Percentiles rank a stretch among this genome's conserved stretches.
Conservation (phyloP, 805 yeast genomes). For the Saturnispora kantuleensis region DNA sequence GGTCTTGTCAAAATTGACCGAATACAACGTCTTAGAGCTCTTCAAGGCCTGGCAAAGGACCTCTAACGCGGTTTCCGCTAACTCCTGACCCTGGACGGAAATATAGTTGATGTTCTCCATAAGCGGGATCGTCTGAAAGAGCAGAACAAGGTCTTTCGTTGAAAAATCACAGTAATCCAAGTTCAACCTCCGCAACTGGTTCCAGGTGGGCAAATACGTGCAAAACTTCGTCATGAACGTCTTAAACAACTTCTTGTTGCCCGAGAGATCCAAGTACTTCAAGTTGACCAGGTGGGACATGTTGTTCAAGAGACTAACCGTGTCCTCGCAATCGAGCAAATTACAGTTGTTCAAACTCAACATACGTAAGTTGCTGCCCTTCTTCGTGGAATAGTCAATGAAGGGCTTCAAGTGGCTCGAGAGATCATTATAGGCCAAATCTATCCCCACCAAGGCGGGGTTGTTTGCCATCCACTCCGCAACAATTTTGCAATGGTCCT, state of each 20-base stretch:
- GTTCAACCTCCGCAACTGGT: slow-evolving; percentile 54
- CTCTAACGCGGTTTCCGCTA: slow-evolving; percentile 52
- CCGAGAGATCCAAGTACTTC: slow-evolving; percentile 67
- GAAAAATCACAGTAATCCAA: slow-evolving; percentile 58
- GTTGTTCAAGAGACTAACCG: slow-evolving; percentile 38
- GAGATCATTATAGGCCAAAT: slow-evolving; percentile 75
- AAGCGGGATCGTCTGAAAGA: slow-evolving; percentile 62
- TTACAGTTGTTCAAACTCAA: slow-evolving; percentile 60
- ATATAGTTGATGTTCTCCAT: slow-evolving; percentile 59
- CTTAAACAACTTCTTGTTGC: slow-evolving; percentile 60
- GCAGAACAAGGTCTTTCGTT: slow-evolving; percentile 42
- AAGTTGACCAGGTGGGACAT: slow-evolving; percentile 48
- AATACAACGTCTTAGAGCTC: slow-evolving; percentile 51
- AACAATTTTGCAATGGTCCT: slow-evolving; percentile 47
- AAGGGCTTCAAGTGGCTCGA: slow-evolving; percentile 30
- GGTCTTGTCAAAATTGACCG: slow-evolving; percentile 58
- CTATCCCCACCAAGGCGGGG: slow-evolving; percentile 55
- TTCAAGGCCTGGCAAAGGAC: slow-evolving; percentile 64
- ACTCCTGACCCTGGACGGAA: slow-evolving; percentile 54
- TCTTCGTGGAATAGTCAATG: slow-evolving; percentile 19
- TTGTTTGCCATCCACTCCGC: slow-evolving; percentile 46
- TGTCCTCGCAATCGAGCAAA: slow-evolving; percentile 41
- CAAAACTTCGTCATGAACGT: slow-evolving; percentile 46
- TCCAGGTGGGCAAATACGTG: slow-evolving; percentile 59
- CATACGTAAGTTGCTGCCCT: slow-evolving; percentile 29